Base-by-base conservation (phyloP, 495 filamentous ascomycete genomes). In the Penicillium daleae region DNA sequence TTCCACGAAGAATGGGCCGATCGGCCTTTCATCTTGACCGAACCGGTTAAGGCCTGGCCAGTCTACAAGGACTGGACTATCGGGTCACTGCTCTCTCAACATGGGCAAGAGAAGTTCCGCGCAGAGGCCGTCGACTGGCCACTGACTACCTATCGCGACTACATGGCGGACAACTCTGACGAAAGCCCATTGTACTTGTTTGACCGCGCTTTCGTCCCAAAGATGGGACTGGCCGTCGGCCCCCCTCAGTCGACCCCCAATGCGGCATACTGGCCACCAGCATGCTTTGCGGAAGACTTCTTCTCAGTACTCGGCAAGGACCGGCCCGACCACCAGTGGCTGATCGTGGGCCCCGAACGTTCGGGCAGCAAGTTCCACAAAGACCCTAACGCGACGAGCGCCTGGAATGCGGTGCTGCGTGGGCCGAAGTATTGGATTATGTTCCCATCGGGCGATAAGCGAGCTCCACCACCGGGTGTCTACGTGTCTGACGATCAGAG, bases 391-490 rank as follows among this genome's bases (percentile, higher is more conserved):
- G 87, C 82, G 19, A 89, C 83, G 19, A 93, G 90, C 65, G 95
- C 95, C 3, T 99, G 95, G 95, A 99, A 99, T 72, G 94, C 95
- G 0, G 93, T 98, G 17, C 74, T 99, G 33, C 83, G 89, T 57
- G 95, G 95, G 17, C 87, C 90, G 21, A 99, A 99, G 74, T 99
- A 98, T 79, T 99, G 95, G 95, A 96, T 99, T 63, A 96, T 92
- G 89, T 94, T 97, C 81, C 87, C 95, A 50, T 78, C 88, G 0
- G 81, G 82, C 17, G 74, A 84, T 31, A 85, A 82, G 26, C 78
- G 83, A 44, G 76, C 86, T 67, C 85, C 87, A 9, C 90, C 90
- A 10, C 95, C 95, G 5, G 95, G 95, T 22, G 92, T 99, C 21
- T 96, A 90, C 67, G 92, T 97, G 12, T 96, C 93, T 8, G 83